These are phyloP conservation scores for Skeletonema marinoi DNA, from an alignment of 108 stramenopile genomes.

Conservation along the genomic window DNA sequence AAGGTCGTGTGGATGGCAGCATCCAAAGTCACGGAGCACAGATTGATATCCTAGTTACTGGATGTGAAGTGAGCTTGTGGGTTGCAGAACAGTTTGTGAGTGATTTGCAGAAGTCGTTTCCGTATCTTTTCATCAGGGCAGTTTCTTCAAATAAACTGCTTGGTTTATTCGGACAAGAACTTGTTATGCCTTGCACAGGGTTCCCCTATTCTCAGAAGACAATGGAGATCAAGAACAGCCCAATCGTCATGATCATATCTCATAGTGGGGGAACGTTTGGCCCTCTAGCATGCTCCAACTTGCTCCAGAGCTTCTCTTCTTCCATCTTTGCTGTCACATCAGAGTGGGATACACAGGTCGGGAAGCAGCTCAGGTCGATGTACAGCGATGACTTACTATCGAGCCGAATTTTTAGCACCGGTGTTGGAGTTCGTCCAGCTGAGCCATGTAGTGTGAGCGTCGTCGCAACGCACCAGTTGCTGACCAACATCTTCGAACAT, in stretches of 20 bases:
- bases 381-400: conserved; percentile 51
- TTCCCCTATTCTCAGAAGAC: conserved; percentile 44
- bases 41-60: conserved; percentile 59
- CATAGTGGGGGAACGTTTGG: conserved; percentile 54
- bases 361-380: conserved; percentile 50
- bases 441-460: conserved; percentile 56
- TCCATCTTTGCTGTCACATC: conserved; percentile 54
- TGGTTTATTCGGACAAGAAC: conserved; percentile 57
- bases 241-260: conserved; percentile 54
- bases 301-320: conserved; percentile 50
- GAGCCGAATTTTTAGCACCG: conserved; percentile 48
- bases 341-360: conserved; percentile 56
- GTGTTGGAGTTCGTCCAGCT: conserved; percentile 53
- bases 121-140: conserved; percentile 50
- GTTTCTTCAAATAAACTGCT: conserved; percentile 62
- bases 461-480: conserved; percentile 50
- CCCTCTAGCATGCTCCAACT: conserved; percentile 46
- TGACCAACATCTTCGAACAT: conserved; percentile 54
- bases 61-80: conserved; percentile 68
- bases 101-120: conserved; percentile 57
- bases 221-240: conserved; percentile 47
- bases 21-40: conserved; percentile 30
- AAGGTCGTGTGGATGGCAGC: conserved; percentile 36
- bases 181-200: conserved; percentile 48
- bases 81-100: conserved; percentile 65